Evolutionary conservation across 179 eudicot species (phyloP).

Genomic region (Camellia oleifera): DNA sequence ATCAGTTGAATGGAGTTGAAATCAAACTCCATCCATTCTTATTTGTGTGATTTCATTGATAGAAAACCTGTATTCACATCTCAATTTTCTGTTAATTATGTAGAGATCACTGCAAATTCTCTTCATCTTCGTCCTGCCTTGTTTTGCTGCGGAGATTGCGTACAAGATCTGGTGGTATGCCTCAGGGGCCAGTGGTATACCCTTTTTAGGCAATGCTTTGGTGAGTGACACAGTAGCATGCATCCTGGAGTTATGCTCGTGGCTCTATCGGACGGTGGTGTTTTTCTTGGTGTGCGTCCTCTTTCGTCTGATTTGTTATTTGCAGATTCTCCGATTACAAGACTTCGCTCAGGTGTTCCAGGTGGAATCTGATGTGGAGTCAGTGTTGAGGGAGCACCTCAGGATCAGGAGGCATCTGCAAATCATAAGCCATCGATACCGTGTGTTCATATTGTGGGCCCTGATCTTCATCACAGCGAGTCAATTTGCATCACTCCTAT

Average conservation of each 20-base stretch:
- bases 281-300: conserved; percentile 90
- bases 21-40: too few relatives aligned
- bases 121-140: conserved; percentile 74
- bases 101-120: conserved; percentile 80
- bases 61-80: neutral
- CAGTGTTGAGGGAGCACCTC: conserved; percentile 75
- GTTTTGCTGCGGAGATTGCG: conserved; percentile 66
- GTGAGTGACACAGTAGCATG: conserved; percentile 72
- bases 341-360: conserved; percentile 86
- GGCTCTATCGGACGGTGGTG: conserved; percentile 86
- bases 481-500: conserved; percentile 58
- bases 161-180: conserved; percentile 97
- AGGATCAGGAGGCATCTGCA: conserved; percentile 79
- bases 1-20: too few relatives aligned
- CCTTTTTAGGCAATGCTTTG: conserved; percentile 65
- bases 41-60: neutral
- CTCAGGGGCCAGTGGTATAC: conserved; percentile 68
- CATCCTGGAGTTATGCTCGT: conserved; percentile 71
- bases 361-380: conserved; percentile 65
- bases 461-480: conserved; percentile 69
- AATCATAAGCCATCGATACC: conserved; percentile 84
- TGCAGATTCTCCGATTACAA: conserved; percentile 83
- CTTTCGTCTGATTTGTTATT: conserved; percentile 89
- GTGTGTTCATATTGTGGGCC: conserved; percentile 62
- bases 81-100: conserved; percentile 5